phyloP scores from a whole-genome alignment of 169 alveolate genomes.

The Plasmodium cynomolgi region DNA sequence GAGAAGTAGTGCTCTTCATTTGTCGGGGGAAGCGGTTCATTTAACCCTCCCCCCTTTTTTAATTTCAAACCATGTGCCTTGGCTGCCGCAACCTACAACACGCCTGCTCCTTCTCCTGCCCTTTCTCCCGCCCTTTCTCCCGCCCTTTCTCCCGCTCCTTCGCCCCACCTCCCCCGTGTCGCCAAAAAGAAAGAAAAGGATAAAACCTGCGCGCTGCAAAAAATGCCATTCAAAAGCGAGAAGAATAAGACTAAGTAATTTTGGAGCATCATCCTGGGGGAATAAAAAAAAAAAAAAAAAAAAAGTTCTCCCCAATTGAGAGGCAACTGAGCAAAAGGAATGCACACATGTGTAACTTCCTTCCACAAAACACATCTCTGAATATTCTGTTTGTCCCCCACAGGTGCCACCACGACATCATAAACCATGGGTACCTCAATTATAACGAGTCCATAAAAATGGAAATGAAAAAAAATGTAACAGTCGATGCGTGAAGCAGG shows the following conservation, averaged over 20 bases:
- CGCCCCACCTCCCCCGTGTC: background rate
- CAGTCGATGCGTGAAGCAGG: background rate
- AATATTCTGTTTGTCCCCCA: background rate
- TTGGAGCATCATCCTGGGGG: background rate
- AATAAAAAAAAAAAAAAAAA: background rate
- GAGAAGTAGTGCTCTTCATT: background rate
- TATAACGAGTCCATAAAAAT: conserved; percentile 25
- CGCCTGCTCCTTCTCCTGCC: background rate
- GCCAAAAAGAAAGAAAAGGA: conserved; percentile 42
- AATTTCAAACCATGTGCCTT: background rate
- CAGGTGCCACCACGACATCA: conserved; percentile 69
- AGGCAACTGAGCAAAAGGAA: background rate
- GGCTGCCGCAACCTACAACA: background rate
- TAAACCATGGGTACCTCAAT: conserved; percentile 28
- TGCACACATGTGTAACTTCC: background rate
- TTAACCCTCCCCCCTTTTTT: background rate
- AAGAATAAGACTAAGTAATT: conserved; percentile 71
- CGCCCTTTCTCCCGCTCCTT: background rate
- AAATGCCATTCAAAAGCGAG: conserved; percentile 74
- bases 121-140: background rate
- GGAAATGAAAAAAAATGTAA: conserved; percentile 59
- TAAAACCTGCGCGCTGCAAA: conserved; percentile 44
- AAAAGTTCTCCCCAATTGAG: background rate
- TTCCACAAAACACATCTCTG: background rate
- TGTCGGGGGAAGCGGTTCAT: background rate